Evolutionary conservation across 768 basidiomycete genomes (phyloP).

Genomic region (Erythrobasidium yunnanense): DNA sequence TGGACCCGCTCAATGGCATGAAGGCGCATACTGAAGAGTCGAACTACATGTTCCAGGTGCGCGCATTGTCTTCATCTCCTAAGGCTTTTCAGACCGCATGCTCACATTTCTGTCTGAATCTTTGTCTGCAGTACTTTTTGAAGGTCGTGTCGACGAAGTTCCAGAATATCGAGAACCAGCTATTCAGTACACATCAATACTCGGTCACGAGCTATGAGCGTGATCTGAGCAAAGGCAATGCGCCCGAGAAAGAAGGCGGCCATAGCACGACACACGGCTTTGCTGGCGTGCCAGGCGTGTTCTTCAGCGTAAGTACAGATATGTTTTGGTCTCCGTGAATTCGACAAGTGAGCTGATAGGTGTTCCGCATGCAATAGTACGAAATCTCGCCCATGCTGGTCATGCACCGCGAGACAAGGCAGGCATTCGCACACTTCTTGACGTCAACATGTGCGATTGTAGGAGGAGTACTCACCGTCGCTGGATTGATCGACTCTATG

Average conservation of each 20-base stretch:
- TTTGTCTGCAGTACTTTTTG: slow-evolving; percentile 66
- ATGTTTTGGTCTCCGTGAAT: slow-evolving; percentile 34
- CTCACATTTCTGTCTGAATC: background rate
- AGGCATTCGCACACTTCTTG: slow-evolving; percentile 94
- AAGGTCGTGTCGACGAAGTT: slow-evolving; percentile 97
- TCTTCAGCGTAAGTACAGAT: slow-evolving; percentile 24
- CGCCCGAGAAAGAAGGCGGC: slow-evolving; percentile 40
- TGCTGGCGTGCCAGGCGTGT: slow-evolving; percentile 55
- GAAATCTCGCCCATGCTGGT: slow-evolving; percentile 91
- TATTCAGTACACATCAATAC: slow-evolving; percentile 87
- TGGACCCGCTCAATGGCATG: slow-evolving; percentile 60
- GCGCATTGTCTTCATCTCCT: slow-evolving; percentile 9
- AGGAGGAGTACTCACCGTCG: slow-evolving; percentile 91
- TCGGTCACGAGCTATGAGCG: slow-evolving; percentile 93
- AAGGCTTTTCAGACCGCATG: background rate
- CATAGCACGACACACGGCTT: slow-evolving; percentile 57
- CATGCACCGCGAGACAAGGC: slow-evolving; percentile 76
- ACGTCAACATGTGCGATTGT: slow-evolving; percentile 98
- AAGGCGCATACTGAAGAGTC: slow-evolving; percentile 57
- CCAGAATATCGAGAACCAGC: slow-evolving; percentile 62
- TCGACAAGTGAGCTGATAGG: slow-evolving; percentile 34
- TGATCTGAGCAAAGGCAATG: slow-evolving; percentile 56
- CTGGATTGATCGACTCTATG: slow-evolving; percentile 71
- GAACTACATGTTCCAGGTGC: slow-evolving; percentile 75
- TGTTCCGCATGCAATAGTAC: slow-evolving; percentile 47